These are phyloP conservation scores for Ambrosiella cleistominuta DNA, from an alignment of 2,329 filamentous ascomycete genomes.

Conservation along the genomic window DNA sequence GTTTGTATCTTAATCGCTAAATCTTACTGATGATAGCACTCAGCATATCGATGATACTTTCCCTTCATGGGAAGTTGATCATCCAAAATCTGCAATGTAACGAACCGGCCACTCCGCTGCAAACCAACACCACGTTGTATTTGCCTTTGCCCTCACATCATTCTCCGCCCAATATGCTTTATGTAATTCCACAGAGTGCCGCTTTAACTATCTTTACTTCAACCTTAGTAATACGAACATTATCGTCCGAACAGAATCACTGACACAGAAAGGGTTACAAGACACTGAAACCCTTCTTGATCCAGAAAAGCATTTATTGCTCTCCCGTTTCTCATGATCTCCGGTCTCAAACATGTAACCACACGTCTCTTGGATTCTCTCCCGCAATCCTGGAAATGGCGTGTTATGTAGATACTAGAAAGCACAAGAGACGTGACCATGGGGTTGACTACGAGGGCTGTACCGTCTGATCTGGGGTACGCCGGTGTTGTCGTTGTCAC, in stretches of 20 bases:
- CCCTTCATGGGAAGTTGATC: not conserved
- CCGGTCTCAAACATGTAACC: not conserved
- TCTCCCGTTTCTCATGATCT: not conserved
- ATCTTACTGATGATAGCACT: not conserved
- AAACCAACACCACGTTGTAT: not conserved
- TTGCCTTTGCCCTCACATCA: not conserved
- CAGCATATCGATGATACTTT: not conserved
- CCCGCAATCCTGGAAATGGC: too few relatives aligned
- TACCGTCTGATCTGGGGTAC: too few relatives aligned
- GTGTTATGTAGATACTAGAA: too few relatives aligned
- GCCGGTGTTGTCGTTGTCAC: too few relatives aligned
- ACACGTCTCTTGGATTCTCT: not conserved
- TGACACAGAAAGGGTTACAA: not conserved
- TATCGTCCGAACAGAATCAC: not conserved
- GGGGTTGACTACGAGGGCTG: too few relatives aligned
- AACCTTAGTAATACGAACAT: not conserved
- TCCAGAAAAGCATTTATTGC: not conserved
- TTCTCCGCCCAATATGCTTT: not conserved
- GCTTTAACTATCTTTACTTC: not conserved
- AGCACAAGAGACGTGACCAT: too few relatives aligned
- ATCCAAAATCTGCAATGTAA: not conserved
- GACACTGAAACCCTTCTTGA: not conserved
- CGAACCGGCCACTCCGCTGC: not conserved
- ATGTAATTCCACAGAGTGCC: not conserved
- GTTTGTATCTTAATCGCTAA: not conserved